Evolutionary conservation across 1,284 basidiomycete genomes (phyloP).

Genomic region (Trametes polyzona): DNA sequence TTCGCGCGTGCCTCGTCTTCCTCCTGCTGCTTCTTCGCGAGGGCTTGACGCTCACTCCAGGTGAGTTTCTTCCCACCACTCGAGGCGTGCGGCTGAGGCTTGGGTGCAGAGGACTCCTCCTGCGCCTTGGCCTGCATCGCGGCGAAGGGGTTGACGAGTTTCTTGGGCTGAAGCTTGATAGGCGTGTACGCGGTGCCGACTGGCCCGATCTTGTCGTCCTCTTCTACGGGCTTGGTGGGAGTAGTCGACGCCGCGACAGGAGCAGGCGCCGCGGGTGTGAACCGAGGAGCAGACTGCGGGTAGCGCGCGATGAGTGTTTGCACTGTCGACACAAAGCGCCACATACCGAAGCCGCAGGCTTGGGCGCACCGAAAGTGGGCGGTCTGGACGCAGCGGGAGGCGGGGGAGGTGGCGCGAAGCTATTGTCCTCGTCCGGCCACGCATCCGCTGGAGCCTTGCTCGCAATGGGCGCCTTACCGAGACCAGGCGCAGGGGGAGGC

Average conservation of each 20-base stretch:
- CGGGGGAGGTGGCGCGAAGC: constrained; percentile 40
- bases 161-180: constrained; percentile 85
- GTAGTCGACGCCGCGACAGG: constrained; percentile 49
- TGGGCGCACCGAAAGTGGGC: constrained; percentile 44
- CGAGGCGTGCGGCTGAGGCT: constrained; percentile 23
- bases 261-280: constrained; percentile 42
- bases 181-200: constrained; percentile 89
- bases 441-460: constrained; percentile 51
- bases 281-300: constrained; percentile 24
- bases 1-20: constrained; percentile 79
- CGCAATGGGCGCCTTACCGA: constrained; percentile 28
- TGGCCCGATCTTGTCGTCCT: constrained; percentile 83
- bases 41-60: constrained; percentile 89
- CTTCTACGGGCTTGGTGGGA: constrained; percentile 70
- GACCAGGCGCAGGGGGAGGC: constrained; percentile 42
- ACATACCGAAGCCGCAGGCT: constrained; percentile 34
- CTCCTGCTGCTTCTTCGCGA: constrained; percentile 82
- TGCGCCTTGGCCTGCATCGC: constrained; percentile 54
- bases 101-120: constrained; percentile 33
- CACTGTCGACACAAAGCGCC: constrained; percentile 1
- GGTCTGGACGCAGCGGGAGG: constrained; percentile 57
- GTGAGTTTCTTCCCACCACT: constrained; percentile 73
- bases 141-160: constrained; percentile 83
- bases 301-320: not conserved
- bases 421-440: constrained; percentile 54